Conservation (phyloP, 495 filamentous ascomycete genomes). For the Bathelium albidoporum region DNA sequence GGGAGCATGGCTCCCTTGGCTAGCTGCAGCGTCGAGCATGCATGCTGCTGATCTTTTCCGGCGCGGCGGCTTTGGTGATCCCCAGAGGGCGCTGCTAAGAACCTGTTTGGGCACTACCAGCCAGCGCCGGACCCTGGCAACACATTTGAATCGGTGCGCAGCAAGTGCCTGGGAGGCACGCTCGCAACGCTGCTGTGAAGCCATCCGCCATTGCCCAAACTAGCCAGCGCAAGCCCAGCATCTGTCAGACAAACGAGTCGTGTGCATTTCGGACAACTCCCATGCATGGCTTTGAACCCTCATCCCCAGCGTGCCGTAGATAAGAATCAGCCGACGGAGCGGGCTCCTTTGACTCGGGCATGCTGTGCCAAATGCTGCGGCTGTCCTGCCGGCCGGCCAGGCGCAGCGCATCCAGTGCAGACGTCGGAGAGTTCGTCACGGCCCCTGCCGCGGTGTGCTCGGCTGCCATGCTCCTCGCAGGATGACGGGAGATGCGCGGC, state of each 20-base stretch:
- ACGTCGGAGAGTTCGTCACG: not conserved
- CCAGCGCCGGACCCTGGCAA: not conserved
- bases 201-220: not conserved
- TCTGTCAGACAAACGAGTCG: not conserved
- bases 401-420: not conserved
- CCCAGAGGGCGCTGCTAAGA: not conserved
- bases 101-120: not conserved
- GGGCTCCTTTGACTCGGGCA: no score
- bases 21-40: not conserved
- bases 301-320: no score
- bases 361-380: no score
- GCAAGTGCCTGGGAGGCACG: not conserved
- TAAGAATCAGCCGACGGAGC: no score
- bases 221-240: not conserved
- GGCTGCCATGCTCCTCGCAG: not conserved
- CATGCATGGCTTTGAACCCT: not conserved
- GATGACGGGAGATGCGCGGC: slow-evolving; percentile 4
- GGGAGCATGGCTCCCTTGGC: not conserved
- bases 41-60: not conserved
- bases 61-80: not conserved
- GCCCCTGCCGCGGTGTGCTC: not conserved
- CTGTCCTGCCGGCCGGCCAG: not conserved
- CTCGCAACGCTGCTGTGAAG: not conserved
- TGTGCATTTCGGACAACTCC: not conserved
- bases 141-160: not conserved